Evolutionary conservation across 179 eudicot genomes (phyloP).

Genomic region (Silene vulgaris): DNA sequence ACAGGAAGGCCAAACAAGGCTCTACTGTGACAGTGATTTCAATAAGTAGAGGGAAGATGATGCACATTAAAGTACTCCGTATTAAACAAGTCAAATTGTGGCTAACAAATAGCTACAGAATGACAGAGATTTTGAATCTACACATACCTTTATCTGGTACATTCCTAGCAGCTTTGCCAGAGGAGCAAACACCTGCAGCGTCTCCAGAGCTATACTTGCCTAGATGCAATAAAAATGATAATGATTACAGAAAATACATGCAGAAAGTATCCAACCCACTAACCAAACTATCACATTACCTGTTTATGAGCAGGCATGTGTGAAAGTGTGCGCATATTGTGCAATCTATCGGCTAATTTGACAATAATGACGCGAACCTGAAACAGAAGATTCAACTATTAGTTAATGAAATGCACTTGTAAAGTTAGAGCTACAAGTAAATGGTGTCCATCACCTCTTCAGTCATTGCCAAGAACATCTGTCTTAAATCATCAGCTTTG

Average conservation of each 20-base stretch:
- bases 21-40: background rate
- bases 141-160: constrained; percentile 86
- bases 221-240: constrained; percentile 31
- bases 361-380: constrained; percentile 98
- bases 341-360: constrained; percentile 92
- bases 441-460: constrained; percentile 56
- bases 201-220: constrained; percentile 93
- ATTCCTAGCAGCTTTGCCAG: constrained; percentile 91
- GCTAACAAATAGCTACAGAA: background rate
- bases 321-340: constrained; percentile 95
- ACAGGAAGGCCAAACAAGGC: background rate
- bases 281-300: constrained; percentile 36
- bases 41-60: background rate
- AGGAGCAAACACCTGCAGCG: constrained; percentile 97
- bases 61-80: background rate
- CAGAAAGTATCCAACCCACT: constrained; percentile 4
- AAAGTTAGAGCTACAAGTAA: background rate
- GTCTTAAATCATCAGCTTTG: constrained; percentile 92
- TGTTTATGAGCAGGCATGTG: constrained; percentile 98
- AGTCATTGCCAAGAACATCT: constrained; percentile 98
- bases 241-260: background rate
- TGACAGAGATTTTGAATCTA: background rate
- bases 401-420: background rate
- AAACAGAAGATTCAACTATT: constrained; percentile 21
- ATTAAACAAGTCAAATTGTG: background rate